Evolutionary conservation across 2,329 filamentous ascomycete genomes (phyloP).

Genomic region (Trichoderma simmonsii): DNA sequence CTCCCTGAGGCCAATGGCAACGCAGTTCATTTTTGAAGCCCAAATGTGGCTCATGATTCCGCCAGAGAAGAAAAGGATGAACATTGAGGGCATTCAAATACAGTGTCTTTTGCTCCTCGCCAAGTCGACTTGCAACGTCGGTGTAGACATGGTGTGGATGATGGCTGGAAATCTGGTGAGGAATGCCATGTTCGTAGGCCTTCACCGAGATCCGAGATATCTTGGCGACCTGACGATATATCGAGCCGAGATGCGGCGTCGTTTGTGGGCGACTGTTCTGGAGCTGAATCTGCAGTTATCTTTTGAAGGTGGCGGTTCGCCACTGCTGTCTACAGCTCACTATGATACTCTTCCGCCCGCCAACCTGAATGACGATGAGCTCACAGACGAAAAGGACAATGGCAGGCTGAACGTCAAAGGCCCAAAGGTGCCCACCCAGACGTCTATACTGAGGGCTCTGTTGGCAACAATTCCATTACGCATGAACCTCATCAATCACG

Average conservation of each 20-base stretch:
- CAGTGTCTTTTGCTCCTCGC: constrained; percentile 51
- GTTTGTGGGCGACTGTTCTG: constrained; percentile 55
- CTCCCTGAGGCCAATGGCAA: constrained; percentile 41
- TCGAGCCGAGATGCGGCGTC: constrained; percentile 51
- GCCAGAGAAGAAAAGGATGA: constrained; percentile 48
- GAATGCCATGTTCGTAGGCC: constrained; percentile 55
- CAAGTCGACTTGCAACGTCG: constrained; percentile 45
- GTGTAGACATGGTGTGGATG: constrained; percentile 52
- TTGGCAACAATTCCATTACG: constrained; percentile 43
- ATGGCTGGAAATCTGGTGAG: constrained; percentile 49
- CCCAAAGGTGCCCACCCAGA: constrained; percentile 37
- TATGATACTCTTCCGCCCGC: constrained; percentile 50
- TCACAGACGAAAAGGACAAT: constrained; percentile 38
- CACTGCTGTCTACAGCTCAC: constrained; percentile 44
- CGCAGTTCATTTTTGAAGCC: constrained; percentile 52
- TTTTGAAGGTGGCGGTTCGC: constrained; percentile 49
- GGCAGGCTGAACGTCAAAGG: constrained; percentile 16
- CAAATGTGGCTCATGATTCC: constrained; percentile 49
- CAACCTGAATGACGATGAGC: constrained; percentile 51
- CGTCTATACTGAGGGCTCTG: constrained; percentile 48
- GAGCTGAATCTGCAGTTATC: constrained; percentile 53
- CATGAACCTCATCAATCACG: constrained; percentile 41
- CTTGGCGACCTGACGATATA: constrained; percentile 47
- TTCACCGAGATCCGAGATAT: constrained; percentile 54
- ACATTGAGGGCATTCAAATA: constrained; percentile 48